A percentile compares a stretch with the other conserved stretches of the same genome.
These are phyloP conservation scores for Heliosperma pusillum DNA, from an alignment of 148 eudicot species.

Conservation along the genomic window DNA sequence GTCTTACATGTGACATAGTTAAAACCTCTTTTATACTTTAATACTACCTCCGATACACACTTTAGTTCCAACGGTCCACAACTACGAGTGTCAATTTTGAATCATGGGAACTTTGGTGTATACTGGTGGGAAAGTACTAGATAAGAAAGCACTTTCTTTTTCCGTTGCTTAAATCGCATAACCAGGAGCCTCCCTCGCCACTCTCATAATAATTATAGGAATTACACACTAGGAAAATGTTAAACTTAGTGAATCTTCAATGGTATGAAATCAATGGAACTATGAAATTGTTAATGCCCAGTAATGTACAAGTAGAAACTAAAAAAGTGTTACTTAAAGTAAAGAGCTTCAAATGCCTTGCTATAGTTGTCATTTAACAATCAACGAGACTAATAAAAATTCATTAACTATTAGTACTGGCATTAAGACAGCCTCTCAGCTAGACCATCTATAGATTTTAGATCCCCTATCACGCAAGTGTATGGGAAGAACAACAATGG, in stretches of 20 bases:
- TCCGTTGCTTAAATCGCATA: background rate
- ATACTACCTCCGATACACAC: too few relatives aligned
- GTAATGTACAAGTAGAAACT: background rate
- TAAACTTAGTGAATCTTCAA: background rate
- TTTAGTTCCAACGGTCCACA: too few relatives aligned
- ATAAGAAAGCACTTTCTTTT: too few relatives aligned
- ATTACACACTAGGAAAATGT: background rate
- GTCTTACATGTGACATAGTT: background rate
- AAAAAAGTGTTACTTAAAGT: background rate
- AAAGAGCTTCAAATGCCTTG: background rate
- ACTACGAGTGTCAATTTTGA: too few relatives aligned
- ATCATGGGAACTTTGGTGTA: too few relatives aligned
- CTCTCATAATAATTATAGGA: background rate
- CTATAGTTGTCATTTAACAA: background rate
- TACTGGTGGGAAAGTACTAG: too few relatives aligned
- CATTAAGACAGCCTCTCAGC: background rate
- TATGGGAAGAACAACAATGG: background rate
- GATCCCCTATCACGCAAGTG: background rate
- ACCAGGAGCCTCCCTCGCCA: background rate
- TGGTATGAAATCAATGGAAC: background rate
- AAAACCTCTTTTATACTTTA: too few relatives aligned
- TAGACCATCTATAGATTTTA: background rate
- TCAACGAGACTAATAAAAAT: background rate
- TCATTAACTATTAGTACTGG: background rate
- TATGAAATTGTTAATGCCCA: background rate